Percentiles rank a stretch among this genome's conserved stretches.
phyloP scores from a whole-genome alignment of 2,329 filamentous ascomycete species.

The Davidsoniella eucalypti region DNA sequence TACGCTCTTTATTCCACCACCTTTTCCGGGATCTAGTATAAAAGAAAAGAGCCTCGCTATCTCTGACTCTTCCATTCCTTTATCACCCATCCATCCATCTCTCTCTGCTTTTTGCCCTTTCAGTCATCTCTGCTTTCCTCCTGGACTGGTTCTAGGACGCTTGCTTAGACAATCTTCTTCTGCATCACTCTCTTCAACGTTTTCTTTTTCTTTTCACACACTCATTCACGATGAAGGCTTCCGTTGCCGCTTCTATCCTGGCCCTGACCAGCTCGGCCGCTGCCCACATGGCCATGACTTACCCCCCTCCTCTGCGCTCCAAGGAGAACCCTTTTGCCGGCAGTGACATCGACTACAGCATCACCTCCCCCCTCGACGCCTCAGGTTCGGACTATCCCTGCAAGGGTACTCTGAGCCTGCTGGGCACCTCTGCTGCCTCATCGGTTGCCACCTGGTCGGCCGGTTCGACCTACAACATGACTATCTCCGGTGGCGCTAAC shows the following conservation, averaged over 20 bases:
- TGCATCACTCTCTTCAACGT: background rate
- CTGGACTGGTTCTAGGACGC: slow-evolving; percentile 7
- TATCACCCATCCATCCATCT: slow-evolving; percentile 1
- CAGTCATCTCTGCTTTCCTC: background rate
- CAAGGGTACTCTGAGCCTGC: slow-evolving; percentile 43
- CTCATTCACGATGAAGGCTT: slow-evolving; percentile 26
- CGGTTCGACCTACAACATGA: slow-evolving; percentile 46
- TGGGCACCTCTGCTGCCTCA: slow-evolving; percentile 32
- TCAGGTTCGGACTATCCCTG: slow-evolving; percentile 56
- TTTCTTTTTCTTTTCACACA: background rate
- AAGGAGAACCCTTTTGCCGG: slow-evolving; percentile 33
- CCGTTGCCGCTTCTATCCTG: slow-evolving; percentile 24
- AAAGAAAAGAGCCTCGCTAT: background rate
- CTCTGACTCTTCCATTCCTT: background rate
- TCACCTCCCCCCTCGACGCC: slow-evolving; percentile 47
- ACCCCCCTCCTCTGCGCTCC: slow-evolving; percentile 35
- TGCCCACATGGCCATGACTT: slow-evolving; percentile 41
- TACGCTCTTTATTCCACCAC: background rate
- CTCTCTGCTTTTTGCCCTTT: background rate
- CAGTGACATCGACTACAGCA: slow-evolving; percentile 49
- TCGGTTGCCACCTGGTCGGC: slow-evolving; percentile 44
- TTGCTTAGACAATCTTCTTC: background rate
- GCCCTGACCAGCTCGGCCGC: slow-evolving; percentile 27
- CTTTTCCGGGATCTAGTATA: background rate
- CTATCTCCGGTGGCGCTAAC: slow-evolving; percentile 41